These are phyloP conservation scores for Salvia miltiorrhiza DNA, from an alignment of 257 asterid genomes.

Conservation along the genomic window DNA sequence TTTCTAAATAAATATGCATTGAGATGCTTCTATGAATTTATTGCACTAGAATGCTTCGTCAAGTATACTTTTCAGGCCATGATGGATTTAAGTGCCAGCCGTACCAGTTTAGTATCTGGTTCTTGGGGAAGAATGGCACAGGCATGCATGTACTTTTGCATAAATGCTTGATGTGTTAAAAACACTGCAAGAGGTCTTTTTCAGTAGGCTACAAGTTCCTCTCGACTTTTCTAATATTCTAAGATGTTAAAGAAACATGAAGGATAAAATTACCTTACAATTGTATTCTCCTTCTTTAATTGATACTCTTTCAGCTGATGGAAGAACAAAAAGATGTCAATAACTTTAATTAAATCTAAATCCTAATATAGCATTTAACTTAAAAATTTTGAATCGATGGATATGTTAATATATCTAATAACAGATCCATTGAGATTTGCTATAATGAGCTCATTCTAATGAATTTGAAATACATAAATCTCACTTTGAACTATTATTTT, in stretches of 20 bases:
- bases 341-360: background rate
- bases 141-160: background rate
- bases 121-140: background rate
- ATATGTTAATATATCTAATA: no score
- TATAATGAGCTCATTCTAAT: background rate
- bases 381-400: no score
- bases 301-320: background rate
- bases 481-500: background rate
- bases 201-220: background rate
- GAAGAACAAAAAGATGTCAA: background rate
- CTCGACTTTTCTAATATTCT: background rate
- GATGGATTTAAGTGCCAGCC: slow-evolving; percentile 1
- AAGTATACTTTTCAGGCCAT: background rate
- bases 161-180: background rate
- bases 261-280: background rate
- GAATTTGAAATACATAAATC: background rate
- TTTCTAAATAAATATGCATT: slow-evolving; percentile 4
- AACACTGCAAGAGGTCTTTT: background rate
- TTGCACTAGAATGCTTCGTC: slow-evolving; percentile 19
- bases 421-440: no score
- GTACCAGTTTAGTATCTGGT: slow-evolving; percentile 7
- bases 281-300: background rate
- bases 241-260: background rate
- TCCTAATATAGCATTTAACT: background rate
- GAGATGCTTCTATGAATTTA: slow-evolving; percentile 7